Evolutionary conservation across 2,329 filamentous ascomycete genomes (phyloP).

Genomic region (Juglanconis sp.): DNA sequence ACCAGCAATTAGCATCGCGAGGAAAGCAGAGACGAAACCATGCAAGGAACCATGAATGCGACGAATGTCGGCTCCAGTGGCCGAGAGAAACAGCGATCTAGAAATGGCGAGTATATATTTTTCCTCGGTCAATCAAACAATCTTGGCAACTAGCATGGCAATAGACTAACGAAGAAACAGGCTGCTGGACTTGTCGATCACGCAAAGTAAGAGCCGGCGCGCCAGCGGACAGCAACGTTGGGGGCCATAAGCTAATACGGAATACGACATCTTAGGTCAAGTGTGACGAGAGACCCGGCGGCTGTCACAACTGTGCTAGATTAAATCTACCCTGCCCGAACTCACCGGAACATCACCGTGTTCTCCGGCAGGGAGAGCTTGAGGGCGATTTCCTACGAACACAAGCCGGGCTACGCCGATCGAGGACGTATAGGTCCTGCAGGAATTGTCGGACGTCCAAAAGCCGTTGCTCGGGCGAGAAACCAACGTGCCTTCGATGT

Average conservation of each 20-base stretch:
- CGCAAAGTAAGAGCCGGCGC: neutral
- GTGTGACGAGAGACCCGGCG: slow-evolving; percentile 17
- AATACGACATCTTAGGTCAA: slow-evolving; percentile 17
- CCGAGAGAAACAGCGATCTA: too few species aligned
- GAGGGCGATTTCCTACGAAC: slow-evolving; percentile 13
- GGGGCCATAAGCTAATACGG: neutral
- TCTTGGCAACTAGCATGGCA: too few species aligned
- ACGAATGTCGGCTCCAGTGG: too few species aligned
- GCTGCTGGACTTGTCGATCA: slow-evolving; percentile 2
- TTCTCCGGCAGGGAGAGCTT: neutral
- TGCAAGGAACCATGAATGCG: too few species aligned
- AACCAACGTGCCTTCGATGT: slow-evolving; percentile 18
- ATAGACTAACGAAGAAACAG: neutral
- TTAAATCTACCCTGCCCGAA: slow-evolving; percentile 18
- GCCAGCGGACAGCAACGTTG: neutral
- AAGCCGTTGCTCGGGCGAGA: slow-evolving; percentile 18
- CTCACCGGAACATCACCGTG: slow-evolving; percentile 4
- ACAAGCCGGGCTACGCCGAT: slow-evolving; percentile 13
- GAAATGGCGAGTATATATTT: too few species aligned
- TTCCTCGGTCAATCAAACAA: too few species aligned
- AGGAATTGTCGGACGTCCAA: slow-evolving; percentile 17
- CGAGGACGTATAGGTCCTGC: slow-evolving; percentile 20
- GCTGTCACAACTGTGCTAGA: slow-evolving; percentile 15
- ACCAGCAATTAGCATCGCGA: too few species aligned
- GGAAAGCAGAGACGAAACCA: too few species aligned